Conservation (phyloP, 768 basidiomycete species). For the Dioszegia hungarica region DNA sequence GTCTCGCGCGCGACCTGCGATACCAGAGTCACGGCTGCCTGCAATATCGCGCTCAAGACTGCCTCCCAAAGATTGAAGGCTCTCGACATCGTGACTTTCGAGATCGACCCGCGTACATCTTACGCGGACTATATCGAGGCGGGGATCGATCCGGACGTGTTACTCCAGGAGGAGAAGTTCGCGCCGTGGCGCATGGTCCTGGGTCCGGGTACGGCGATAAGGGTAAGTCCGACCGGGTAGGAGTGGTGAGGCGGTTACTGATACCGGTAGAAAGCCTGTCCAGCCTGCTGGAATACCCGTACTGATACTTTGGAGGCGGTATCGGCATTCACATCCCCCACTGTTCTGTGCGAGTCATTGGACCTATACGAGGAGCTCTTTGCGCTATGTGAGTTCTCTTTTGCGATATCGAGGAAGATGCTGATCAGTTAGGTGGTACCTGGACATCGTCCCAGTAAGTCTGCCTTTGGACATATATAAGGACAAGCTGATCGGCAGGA, state of each 20-base stretch:
- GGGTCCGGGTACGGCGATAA: not conserved
- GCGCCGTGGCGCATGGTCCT: not conserved
- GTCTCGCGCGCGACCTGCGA: too few species aligned
- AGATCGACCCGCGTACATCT: not conserved
- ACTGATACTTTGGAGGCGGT: not conserved
- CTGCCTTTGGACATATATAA: too few species aligned
- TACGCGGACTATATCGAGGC: not conserved
- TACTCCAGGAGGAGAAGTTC: not conserved
- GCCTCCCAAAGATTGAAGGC: not conserved
- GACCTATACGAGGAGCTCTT: not conserved
- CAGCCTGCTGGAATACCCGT: not conserved
- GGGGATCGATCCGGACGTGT: not conserved
- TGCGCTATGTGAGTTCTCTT: not conserved
- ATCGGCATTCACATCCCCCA: not conserved
- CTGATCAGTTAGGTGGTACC: too few species aligned
- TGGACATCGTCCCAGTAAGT: too few species aligned
- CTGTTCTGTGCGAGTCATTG: not conserved
- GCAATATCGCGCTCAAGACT: too few species aligned
- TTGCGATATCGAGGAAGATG: too few species aligned
- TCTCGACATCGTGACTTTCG: not conserved
- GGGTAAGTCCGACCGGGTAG: not conserved
- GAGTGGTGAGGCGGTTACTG: not conserved
- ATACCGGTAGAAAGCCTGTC: not conserved
- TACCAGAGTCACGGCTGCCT: too few species aligned
- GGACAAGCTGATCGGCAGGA: too few species aligned